phyloP scores from a whole-genome alignment of 495 filamentous ascomycete genomes.

The Acidomyces sp. region DNA sequence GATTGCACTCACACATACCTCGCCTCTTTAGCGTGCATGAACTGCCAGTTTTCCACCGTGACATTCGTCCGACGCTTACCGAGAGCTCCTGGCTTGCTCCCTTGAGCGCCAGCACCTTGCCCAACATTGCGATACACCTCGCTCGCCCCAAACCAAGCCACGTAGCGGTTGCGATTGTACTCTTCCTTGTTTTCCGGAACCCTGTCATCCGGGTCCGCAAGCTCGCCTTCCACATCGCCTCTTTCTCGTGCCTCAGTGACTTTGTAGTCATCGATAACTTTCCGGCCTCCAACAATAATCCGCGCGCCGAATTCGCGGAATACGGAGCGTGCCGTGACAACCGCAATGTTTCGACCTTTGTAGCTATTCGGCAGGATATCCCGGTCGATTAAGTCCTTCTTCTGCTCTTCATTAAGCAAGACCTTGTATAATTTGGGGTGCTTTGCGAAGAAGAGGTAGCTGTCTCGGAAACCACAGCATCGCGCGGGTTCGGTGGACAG shows the following conservation, averaged over 20 bases:
- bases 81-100: conserved; percentile 51
- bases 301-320: conserved; percentile 92
- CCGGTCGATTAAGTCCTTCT: conserved; percentile 84
- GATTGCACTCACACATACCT: conserved; percentile 45
- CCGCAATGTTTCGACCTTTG: conserved; percentile 94
- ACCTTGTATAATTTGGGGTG: conserved; percentile 92
- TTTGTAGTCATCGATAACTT: conserved; percentile 81
- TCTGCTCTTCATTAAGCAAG: conserved; percentile 83
- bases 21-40: conserved; percentile 81
- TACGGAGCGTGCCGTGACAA: conserved; percentile 90
- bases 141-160: conserved; percentile 95
- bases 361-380: conserved; percentile 93
- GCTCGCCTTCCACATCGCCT: conserved; percentile 76
- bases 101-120: conserved; percentile 47
- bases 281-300: conserved; percentile 82
- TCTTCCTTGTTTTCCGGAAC: conserved; percentile 55
- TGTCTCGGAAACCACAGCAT: conserved; percentile 92
- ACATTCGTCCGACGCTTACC: conserved; percentile 78
- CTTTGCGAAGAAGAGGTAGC: conserved; percentile 96
- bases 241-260: conserved; percentile 60
- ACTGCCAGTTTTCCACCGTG: conserved; percentile 96
- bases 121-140: conserved; percentile 68
- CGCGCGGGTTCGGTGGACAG: conserved; percentile 91
- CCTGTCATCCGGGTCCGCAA: conserved; percentile 75
- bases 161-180: conserved; percentile 93